Percentiles rank a stretch among this genome's conserved stretches.
Conservation (phyloP, 768 basidiomycete species). For the Plicaturopsis crispa region DNA sequence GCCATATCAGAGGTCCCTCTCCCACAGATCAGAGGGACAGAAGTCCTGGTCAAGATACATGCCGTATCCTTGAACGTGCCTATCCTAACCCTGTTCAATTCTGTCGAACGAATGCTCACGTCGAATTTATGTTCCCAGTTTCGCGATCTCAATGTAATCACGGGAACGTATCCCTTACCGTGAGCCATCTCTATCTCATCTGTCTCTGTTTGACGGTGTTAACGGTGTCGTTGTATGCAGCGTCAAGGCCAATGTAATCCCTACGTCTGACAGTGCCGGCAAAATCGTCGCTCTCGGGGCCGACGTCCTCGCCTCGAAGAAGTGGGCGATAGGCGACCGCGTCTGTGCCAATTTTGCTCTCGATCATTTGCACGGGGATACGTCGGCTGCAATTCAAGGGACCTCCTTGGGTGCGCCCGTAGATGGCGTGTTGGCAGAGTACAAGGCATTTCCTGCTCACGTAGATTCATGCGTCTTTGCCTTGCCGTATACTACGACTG, state of each 20-base stretch:
- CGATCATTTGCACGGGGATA: constrained; percentile 41
- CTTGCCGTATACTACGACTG: background rate
- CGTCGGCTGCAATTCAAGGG: constrained; percentile 22
- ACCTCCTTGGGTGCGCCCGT: constrained; percentile 37
- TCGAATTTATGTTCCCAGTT: constrained; percentile 22
- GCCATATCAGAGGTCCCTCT: constrained; percentile 7
- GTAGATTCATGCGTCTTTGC: no score
- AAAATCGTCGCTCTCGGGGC: constrained; percentile 40
- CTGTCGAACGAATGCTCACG: background rate
- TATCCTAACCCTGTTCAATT: background rate
- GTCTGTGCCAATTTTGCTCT: constrained; percentile 46
- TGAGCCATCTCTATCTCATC: no score
- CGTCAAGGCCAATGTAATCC: constrained; percentile 22
- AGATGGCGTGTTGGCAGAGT: constrained; percentile 49
- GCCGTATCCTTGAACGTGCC: constrained; percentile 28
- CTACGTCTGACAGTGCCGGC: constrained; percentile 48
- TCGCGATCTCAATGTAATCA: constrained; percentile 41
- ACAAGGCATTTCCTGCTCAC: constrained; percentile 38
- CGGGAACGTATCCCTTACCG: constrained; percentile 28
- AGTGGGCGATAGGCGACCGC: constrained; percentile 47
- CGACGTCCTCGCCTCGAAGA: constrained; percentile 27
- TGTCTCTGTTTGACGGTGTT: no score
- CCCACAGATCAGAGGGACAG: constrained; percentile 15
- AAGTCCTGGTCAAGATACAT: constrained; percentile 30
- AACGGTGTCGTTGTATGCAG: constrained; percentile 11